Conservation (phyloP, 1,139 yeast species). For the Kluyveromyces marxianus region DNA sequence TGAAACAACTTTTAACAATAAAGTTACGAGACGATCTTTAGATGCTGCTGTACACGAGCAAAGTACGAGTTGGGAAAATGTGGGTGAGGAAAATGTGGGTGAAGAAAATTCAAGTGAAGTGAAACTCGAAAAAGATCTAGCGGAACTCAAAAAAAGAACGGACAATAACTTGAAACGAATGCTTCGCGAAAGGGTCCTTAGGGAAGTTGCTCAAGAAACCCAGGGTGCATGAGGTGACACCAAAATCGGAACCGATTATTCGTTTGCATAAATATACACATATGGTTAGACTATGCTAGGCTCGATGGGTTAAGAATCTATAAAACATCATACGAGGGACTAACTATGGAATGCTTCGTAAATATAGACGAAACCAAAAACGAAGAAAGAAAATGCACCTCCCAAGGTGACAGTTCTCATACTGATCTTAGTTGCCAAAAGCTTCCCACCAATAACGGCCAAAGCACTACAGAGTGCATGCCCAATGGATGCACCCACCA, state of each 20-base stretch:
- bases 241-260: too few relatives aligned
- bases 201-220: slow-evolving; percentile 7
- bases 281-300: too few relatives aligned
- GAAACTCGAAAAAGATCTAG: slow-evolving; percentile 33
- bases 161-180: slow-evolving; percentile 35
- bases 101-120: slow-evolving; percentile 19
- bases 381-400: slow-evolving; percentile 78
- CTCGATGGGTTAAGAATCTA: background rate
- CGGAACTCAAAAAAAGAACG: slow-evolving; percentile 34
- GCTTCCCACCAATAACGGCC: slow-evolving; percentile 92
- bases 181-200: slow-evolving; percentile 33
- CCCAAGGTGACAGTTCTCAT: slow-evolving; percentile 88
- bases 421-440: slow-evolving; percentile 80
- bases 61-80: too few relatives aligned
- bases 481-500: slow-evolving; percentile 83
- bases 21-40: too few relatives aligned
- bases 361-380: slow-evolving; percentile 76
- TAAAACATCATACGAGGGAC: background rate
- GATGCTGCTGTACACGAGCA: too few relatives aligned
- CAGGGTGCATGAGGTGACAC: too few relatives aligned
- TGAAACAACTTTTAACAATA: too few relatives aligned
- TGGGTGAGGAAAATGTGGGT: background rate
- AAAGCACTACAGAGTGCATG: slow-evolving; percentile 85
- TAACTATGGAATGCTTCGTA: slow-evolving; percentile 43
- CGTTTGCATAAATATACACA: too few relatives aligned